A percentile compares a stretch with the other conserved stretches of the same genome.
phyloP scores from a whole-genome alignment of 371 early-diverging fungal genomes.

The Nematocida parisii region DNA sequence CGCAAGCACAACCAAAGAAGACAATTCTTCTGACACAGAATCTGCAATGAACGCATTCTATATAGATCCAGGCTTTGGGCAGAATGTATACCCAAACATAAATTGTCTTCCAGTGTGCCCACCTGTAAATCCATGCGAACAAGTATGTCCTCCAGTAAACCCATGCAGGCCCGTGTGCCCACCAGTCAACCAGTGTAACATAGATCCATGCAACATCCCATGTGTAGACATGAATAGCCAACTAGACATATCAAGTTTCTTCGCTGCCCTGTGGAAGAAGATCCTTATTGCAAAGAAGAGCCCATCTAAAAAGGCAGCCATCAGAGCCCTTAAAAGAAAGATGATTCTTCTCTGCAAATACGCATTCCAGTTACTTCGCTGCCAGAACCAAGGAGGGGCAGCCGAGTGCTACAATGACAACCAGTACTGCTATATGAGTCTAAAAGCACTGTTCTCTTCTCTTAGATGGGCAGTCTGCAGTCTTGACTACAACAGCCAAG shows the following conservation, averaged over 20 bases:
- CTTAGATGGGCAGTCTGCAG: constrained; percentile 31
- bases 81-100: no score
- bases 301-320: neutral
- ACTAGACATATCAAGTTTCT: constrained; percentile 17
- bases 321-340: constrained; percentile 16
- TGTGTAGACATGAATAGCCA: neutral
- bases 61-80: no score
- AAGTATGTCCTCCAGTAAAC: constrained; percentile 10
- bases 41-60: no score
- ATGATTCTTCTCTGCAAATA: constrained; percentile 10
- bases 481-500: neutral
- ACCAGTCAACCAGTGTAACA: neutral
- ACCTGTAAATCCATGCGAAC: constrained; percentile 20
- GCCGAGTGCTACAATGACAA: neutral
- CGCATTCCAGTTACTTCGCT: constrained; percentile 5
- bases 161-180: constrained; percentile 54
- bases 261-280: neutral
- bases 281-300: constrained; percentile 9
- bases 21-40: no score
- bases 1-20: no score
- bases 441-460: constrained; percentile 13
- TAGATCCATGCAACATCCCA: neutral
- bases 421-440: neutral
- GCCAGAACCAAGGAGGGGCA: constrained; percentile 5
- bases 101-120: constrained; percentile 45